Conservation (phyloP, 2,329 filamentous ascomycete genomes). For the Gremmenia infestans region DNA sequence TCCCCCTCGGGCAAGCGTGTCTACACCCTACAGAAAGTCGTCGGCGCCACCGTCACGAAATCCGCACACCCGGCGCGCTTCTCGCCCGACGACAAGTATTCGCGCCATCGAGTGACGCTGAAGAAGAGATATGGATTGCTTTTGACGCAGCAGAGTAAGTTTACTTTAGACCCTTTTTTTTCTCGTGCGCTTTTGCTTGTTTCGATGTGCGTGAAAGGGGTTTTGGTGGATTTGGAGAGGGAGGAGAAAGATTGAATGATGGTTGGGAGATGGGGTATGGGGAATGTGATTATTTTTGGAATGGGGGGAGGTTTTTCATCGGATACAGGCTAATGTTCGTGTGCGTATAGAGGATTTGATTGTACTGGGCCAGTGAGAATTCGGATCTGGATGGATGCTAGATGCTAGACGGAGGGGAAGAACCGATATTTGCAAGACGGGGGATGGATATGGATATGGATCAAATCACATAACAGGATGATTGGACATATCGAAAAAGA, state of each 20-base stretch:
- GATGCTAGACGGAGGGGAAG: neutral
- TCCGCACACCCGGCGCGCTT: slow-evolving; percentile 94
- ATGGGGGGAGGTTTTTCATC: slow-evolving; percentile 1
- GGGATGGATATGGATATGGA: neutral
- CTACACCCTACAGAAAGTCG: slow-evolving; percentile 93
- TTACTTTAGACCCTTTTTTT: neutral
- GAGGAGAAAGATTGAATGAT: neutral
- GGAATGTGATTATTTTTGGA: too few relatives aligned
- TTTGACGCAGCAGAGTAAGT: slow-evolving; percentile 69
- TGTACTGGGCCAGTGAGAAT: slow-evolving; percentile 37
- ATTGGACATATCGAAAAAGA: neutral
- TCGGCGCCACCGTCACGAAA: slow-evolving; percentile 81
- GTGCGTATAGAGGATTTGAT: slow-evolving; percentile 36
- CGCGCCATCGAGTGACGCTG: slow-evolving; percentile 87
- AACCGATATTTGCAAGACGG: neutral
- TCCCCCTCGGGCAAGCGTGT: slow-evolving; percentile 77
- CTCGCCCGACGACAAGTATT: slow-evolving; percentile 98
- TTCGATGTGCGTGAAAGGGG: too few relatives aligned
- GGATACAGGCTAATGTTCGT: slow-evolving; percentile 21
- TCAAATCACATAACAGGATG: too few relatives aligned
- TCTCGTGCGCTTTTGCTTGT: neutral
- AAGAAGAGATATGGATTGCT: slow-evolving; percentile 91
- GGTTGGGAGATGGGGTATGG: too few relatives aligned
- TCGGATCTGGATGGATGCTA: neutral
- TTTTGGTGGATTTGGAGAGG: too few relatives aligned